Base-by-base conservation (phyloP, 495 filamentous ascomycete genomes). In the Aspergillus mulundensis region DNA sequence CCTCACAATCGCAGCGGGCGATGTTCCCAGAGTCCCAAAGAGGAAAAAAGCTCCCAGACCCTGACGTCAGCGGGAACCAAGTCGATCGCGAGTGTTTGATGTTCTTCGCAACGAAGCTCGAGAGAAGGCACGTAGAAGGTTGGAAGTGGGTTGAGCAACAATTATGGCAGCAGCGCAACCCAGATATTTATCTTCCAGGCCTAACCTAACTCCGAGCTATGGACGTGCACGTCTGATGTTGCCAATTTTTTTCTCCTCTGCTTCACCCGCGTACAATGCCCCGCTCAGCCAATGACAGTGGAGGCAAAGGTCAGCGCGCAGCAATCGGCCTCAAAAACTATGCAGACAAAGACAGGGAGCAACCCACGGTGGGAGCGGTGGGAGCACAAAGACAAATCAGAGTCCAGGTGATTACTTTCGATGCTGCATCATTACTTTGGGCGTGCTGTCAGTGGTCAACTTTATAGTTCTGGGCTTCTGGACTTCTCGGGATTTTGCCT, bases 251-350 rank as follows among this genome's bases (percentile, higher is more conserved):
- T 43, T 53, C 24, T 34, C 32, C 24, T 19, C 24, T 36, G 36
- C 38, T 52, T 30, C 49, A 41, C 38, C 38, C n/a, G 49, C 36
- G 19, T 11, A 5, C 24, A 3, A 25, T 36, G 38, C 32, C 28
- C 46, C 18, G 5, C 39, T 50, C 19, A 7, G 2, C 54, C 54
- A 57, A 57, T 57, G 46, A 57, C n/a, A 18, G 24, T 28, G 7
- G 24, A 20, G 1, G 12, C 7, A 45, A 57, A 44, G 3, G 46
- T 50, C 46, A 57, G 45, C 54, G 18, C 14, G 36, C 36, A 25
- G n/a, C 15, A 34, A 50, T 57, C 54, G 44, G 25, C 28, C 40
- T 19, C 25, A 8, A 28, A 28, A 3, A n/a, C n/a, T 8, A 28
- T 40, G 48, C 28, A 20, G 6, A 44, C 42, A 23, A 44, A 44